phyloP scores from a whole-genome alignment of 768 basidiomycete species.

The Termitomyces sp. region DNA sequence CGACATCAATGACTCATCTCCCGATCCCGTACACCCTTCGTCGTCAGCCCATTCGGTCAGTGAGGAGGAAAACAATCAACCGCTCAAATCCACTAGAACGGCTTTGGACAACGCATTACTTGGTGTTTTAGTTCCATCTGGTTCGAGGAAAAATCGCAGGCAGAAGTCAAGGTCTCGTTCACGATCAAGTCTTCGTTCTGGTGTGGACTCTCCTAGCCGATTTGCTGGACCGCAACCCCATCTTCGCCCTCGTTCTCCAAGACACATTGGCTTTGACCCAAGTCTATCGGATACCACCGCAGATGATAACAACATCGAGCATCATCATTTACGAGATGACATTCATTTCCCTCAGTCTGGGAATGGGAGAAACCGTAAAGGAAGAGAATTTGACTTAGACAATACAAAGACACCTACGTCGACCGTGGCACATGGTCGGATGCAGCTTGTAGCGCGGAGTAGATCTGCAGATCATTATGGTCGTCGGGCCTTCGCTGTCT shows the following conservation, averaged over 20 bases:
- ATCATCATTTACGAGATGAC: slow-evolving; percentile 29
- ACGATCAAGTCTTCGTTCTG: slow-evolving; percentile 41
- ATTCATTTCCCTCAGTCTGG: slow-evolving; percentile 21
- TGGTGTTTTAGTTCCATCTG: slow-evolving; percentile 24
- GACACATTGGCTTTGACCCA: slow-evolving; percentile 48
- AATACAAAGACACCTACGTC: slow-evolving; percentile 57
- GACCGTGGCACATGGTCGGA: slow-evolving; percentile 25
- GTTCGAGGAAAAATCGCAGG: slow-evolving; percentile 23
- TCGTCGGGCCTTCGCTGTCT: slow-evolving; percentile 72
- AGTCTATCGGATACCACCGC: slow-evolving; percentile 15
- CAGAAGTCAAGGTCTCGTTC: slow-evolving; percentile 38
- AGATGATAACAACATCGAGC: slow-evolving; percentile 22
- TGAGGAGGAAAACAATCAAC: background rate
- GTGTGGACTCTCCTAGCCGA: slow-evolving; percentile 60
- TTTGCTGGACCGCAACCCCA: slow-evolving; percentile 49
- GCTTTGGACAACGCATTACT: slow-evolving; percentile 21
- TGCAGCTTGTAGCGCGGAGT: slow-evolving; percentile 26
- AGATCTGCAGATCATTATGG: slow-evolving; percentile 34
- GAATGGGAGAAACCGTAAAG: slow-evolving; percentile 47
- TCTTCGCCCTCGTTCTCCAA: slow-evolving; percentile 37
- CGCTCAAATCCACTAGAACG: slow-evolving; percentile 23
- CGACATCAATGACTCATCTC: slow-evolving; percentile 90
- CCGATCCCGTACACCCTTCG: slow-evolving; percentile 30
- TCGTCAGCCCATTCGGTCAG: slow-evolving; percentile 13
- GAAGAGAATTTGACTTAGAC: slow-evolving; percentile 53